phyloP scores from a whole-genome alignment of 805 yeast genomes.

The Huiozyma sinensis region DNA sequence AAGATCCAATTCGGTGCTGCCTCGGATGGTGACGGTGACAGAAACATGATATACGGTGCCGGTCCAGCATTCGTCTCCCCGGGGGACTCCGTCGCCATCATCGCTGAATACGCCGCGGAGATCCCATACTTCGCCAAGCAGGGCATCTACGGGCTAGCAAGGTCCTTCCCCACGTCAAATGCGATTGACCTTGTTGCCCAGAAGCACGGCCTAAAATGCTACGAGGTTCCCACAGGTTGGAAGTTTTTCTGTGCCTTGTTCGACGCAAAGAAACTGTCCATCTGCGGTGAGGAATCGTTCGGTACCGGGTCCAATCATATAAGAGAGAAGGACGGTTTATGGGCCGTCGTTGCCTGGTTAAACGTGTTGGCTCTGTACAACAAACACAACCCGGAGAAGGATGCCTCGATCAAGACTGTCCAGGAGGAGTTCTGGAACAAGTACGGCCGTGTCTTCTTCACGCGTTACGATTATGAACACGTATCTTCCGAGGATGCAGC shows the following conservation, averaged over 20 bases:
- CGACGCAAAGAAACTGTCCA: constrained; percentile 85
- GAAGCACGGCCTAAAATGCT: constrained; percentile 57
- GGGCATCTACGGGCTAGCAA: constrained; percentile 87
- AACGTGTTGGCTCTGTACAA: constrained; percentile 84
- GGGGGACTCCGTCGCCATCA: constrained; percentile 95
- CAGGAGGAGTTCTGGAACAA: constrained; percentile 81
- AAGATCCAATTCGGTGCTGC: constrained; percentile 93
- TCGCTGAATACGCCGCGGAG: constrained; percentile 81
- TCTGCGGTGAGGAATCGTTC: constrained; percentile 96
- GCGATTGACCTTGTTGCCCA: constrained; percentile 89
- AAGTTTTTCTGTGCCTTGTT: constrained; percentile 93
- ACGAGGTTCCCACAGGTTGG: constrained; percentile 99
- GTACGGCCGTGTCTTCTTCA: constrained; percentile 94
- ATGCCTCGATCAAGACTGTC: constrained; percentile 64
- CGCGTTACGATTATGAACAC: constrained; percentile 89
- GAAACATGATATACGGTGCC: constrained; percentile 97
- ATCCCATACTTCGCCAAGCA: constrained; percentile 86
- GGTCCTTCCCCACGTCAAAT: constrained; percentile 95
- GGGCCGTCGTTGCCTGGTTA: constrained; percentile 98
- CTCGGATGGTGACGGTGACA: constrained; percentile 98
- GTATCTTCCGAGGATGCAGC: constrained; percentile 67
- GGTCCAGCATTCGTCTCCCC: constrained; percentile 86
- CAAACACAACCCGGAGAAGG: constrained; percentile 42
- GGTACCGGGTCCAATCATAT: constrained; percentile 98
- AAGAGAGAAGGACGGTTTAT: constrained; percentile 93